Evolutionary conservation across 2,329 filamentous ascomycete species (phyloP), one percentile per base, ranked within the genome.

Genomic region (Colletotrichum eleusines): DNA sequence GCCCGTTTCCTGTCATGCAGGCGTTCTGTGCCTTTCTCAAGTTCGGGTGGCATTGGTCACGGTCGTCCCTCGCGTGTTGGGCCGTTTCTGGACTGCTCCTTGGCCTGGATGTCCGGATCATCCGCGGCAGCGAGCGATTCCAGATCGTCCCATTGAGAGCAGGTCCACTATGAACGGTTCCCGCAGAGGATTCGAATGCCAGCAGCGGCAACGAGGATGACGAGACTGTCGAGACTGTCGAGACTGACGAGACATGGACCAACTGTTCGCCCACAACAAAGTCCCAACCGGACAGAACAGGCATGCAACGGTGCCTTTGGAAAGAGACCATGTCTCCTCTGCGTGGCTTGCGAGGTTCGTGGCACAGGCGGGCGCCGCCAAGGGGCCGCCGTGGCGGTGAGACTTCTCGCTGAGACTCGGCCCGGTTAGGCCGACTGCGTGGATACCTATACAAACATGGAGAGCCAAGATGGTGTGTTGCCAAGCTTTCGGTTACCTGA

Each of bases 241-340:
- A 16, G 11, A 23, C 2, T 11, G 42, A 28, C 46, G 16, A 11
- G 33, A 33, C 33, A 42, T 42, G 48, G 50, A 44, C 50, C 63
- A 65, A 62, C 63, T 35, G 63, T 58, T 63, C 35, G 44, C 50
- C 35, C 35, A 8, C 16, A 53, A 53, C 35, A 46, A 28, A 35
- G 57, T 51, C 57, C 63, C 23, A 20, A 44, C 50, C 55, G 40
- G 26, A 66, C 46, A 35, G 28, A 8, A 16, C 35, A 18, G 26
- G 35, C 23, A 53, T 28, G 23, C 44, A 40, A 46, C 38, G 9
- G n/a, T 54, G 28, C 46, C n/a, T 35, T 55, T 48, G 23, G 20
- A 12, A 38, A 20, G 48, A 33, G 48, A 8, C 12, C 20, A n/a
- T 51, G 44, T 33, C 40, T 33, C 14, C 42, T 20, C 16, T 60